Evolutionary conservation across 768 basidiomycete species (phyloP), one percentile per base, ranked within the genome.

Genomic region (Gloeostereum incarnatum): DNA sequence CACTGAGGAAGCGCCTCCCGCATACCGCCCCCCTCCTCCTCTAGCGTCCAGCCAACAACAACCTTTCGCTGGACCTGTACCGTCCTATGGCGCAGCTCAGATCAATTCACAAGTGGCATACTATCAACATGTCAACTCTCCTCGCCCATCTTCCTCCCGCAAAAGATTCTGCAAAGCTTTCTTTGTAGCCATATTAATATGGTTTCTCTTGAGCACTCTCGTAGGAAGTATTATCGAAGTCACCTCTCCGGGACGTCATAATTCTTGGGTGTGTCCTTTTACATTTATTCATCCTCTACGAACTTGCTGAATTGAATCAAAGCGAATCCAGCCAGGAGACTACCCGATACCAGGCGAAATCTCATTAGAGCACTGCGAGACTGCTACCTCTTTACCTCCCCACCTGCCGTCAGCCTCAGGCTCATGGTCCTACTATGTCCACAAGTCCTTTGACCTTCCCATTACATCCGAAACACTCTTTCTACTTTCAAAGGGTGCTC

Each of bases 381-480:
- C 11, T 8, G 27, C 8, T 18, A 27, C 25, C 18, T 6, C 8
- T 11, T 38, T 18, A 27, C 25, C 24, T 18, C 14, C 8, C 3
- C 19, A 38, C 3, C 17, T 16, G 14, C 7, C 27, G 7, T 20
- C 17, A 8, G 16, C 29, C 29, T 30, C 29, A 13, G 13, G 29
- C 29, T 13, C 13, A 30, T 47, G 35, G 41, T 45, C 49, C 1
- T 51, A 43, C 33, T 41, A 44, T 20, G 38, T 45, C 16, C 25
- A 33, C 3, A 29, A 30, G 24, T 39, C 46, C 16, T 49, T 50
- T 45, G 33, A 46, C 5, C 31, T 55, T n/a, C 36, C 48, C 8
- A 23, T 58, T 8, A 52, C 58, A 4, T 45, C 50, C 6, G 44
- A 55, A 14, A 47, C 50, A 3, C 22, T 62, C 11, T 52, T 63